Conservation (phyloP, 192 early-diverging fungal species). For the Rhizoclosmatium globosum region DNA sequence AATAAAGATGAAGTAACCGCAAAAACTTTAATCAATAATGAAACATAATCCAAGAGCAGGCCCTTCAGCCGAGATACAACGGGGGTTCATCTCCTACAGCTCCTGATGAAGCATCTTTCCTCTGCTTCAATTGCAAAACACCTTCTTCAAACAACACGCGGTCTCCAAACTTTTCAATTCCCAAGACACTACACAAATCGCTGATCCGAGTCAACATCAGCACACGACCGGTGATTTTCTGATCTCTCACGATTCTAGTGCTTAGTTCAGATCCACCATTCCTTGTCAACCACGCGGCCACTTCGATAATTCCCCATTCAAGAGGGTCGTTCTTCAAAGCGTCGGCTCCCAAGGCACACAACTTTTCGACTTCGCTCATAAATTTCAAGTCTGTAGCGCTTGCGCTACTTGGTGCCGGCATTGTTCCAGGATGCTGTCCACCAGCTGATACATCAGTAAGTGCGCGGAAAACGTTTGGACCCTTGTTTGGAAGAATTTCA, state of each 20-base stretch:
- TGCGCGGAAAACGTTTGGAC: too few species aligned
- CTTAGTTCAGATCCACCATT: neutral
- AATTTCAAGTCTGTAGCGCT: too few species aligned
- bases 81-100: neutral
- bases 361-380: too few species aligned
- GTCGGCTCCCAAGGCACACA: too few species aligned
- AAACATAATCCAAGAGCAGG: too few species aligned
- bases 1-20: too few species aligned
- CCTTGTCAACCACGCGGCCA: neutral
- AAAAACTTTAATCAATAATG: too few species aligned
- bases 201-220: neutral
- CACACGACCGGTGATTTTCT: neutral
- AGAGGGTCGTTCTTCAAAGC: too few species aligned
- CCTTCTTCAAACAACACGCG: constrained; percentile 15
- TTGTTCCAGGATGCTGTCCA: too few species aligned
- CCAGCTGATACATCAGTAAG: too few species aligned
- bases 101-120: neutral
- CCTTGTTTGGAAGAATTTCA: too few species aligned
- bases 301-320: neutral
- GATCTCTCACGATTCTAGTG: neutral
- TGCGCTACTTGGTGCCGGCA: too few species aligned
- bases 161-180: constrained; percentile 1
- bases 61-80: neutral
- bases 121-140: neutral
- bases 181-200: constrained; percentile 1